Conservation (phyloP, 2,329 filamentous ascomycete species). For the Lachnellula subtilissima region DNA sequence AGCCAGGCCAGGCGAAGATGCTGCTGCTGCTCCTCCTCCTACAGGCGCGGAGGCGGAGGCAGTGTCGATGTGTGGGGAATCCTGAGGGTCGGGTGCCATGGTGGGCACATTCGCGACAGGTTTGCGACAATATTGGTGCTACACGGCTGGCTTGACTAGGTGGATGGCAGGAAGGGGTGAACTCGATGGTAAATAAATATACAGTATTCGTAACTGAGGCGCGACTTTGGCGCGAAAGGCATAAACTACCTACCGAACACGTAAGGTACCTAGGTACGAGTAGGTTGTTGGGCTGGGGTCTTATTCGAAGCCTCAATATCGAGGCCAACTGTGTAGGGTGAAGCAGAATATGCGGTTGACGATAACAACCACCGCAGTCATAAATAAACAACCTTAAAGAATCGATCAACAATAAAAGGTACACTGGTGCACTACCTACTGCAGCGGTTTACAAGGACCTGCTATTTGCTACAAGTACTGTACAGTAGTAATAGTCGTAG, state of each 20-base stretch:
- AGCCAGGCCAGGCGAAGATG: constrained; percentile 19
- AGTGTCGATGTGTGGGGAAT: constrained; percentile 22
- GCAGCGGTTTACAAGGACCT: background rate
- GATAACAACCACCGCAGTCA: background rate
- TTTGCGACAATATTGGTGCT: constrained; percentile 12
- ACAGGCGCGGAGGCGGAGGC: constrained; percentile 10
- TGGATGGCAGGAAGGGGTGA: background rate
- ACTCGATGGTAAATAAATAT: background rate
- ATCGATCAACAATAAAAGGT: background rate
- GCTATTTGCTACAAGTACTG: too few species aligned
- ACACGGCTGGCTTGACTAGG: background rate
- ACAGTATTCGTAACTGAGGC: too few species aligned
- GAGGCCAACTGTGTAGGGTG: background rate
- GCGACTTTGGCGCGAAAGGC: too few species aligned
- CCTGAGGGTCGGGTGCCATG: constrained; percentile 31
- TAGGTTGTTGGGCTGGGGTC: background rate
- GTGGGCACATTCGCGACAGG: constrained; percentile 28
- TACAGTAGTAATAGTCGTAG: too few species aligned
- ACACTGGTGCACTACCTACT: background rate
- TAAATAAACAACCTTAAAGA: background rate
- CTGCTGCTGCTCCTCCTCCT: constrained; percentile 11
- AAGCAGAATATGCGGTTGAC: background rate
- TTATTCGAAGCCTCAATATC: background rate
- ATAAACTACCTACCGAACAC: too few species aligned
- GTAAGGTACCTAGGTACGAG: background rate